Base-by-base conservation (phyloP, 352 stramenopile genomes). In the Phytophthora colocasiae region DNA sequence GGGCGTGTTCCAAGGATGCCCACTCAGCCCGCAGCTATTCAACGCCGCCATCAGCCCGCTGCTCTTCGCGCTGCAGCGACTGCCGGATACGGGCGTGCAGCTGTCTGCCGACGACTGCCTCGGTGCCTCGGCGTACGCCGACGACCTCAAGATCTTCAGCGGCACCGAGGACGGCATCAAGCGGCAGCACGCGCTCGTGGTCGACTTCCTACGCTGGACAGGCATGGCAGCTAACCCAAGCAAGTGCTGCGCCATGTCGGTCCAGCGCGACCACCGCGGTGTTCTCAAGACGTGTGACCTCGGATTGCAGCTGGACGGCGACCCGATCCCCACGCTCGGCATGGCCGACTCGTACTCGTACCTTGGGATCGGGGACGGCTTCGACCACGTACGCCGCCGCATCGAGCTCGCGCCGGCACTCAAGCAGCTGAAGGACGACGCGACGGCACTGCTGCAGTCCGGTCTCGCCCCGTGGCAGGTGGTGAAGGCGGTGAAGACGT, bases 11-110 rank as follows among this genome's bases (percentile, higher is more conserved):
- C 60, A 78, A 24, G 59, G 64, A 0, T 78, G 50, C 32, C 69
- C 59, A 10, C 36, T 78, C 12, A 74, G 64, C 64, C 69, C 69
- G 0, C 52, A 69, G 2, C 59, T 74, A 1, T 78, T 78, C 48
- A 67, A 54, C 22, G 44, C 57, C 0, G 67, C 50, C 0, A 61
- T 71, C 38, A 53, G 40, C 9, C 63, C 48, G 4, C 56, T 77
- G 2, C 60, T 70, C 6, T 27, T 38, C 31, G 66, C 66, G 11
- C 26, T 67, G 1, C 2, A 29, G 6, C 17, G 17, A 2, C 32
- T 63, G 5, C 43, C n/a, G 12, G 27, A 36, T 26, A 39, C 11
- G 9, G 40, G 53, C 10, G 53, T 61, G 39, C n/a, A 51, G 27
- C 11, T 62, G n/a, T 54, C 43, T 1, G 27, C 15, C 19, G 41